These are phyloP conservation scores for Malus asiatica DNA, from an alignment of 306 rosid genomes.

Conservation along the genomic window DNA sequence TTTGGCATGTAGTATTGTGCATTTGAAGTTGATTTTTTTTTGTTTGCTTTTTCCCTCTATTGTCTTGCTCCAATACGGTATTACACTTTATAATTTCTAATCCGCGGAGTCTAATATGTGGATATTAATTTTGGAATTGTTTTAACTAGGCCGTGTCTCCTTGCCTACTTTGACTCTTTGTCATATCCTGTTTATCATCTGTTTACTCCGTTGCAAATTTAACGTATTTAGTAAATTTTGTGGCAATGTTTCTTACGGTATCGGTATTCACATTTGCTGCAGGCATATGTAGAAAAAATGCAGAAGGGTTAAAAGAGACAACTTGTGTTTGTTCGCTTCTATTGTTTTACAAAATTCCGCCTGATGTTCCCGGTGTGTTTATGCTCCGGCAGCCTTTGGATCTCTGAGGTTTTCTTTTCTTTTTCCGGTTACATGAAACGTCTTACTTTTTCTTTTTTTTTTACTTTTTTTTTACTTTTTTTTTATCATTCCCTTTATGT, in stretches of 20 bases:
- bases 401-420: neutral
- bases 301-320: constrained; percentile 50
- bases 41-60: neutral
- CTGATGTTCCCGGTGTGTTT: constrained; percentile 10
- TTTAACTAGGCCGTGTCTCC: neutral
- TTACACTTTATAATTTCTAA: neutral
- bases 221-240: neutral
- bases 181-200: neutral
- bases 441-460: neutral
- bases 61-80: neutral
- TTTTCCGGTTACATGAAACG: neutral
- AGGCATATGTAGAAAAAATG: constrained; percentile 75
- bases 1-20: neutral
- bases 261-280: constrained; percentile 18
- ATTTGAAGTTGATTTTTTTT: neutral
- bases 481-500: neutral
- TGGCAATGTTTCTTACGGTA: neutral
- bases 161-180: neutral
- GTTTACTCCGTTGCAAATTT: neutral
- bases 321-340: constrained; percentile 6
- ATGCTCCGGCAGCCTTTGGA: constrained; percentile 13
- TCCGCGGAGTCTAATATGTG: neutral
- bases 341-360: constrained; percentile 9
- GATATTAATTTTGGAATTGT: neutral
- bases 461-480: neutral